These are phyloP conservation scores for Xylariaceae sp. DNA, from an alignment of 2,329 filamentous ascomycete species.

Conservation along the genomic window DNA sequence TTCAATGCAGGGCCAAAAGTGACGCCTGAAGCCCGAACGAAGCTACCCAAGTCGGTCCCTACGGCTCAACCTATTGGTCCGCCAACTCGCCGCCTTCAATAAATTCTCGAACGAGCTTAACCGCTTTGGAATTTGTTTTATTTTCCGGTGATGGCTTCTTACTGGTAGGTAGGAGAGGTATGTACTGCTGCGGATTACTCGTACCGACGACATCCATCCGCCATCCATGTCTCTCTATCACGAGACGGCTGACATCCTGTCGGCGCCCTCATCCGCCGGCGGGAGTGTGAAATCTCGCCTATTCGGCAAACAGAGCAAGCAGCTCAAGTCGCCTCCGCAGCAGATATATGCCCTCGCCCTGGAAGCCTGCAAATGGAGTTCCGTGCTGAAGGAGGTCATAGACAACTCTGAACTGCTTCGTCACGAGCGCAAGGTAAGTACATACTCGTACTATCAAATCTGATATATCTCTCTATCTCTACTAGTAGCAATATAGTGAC, in stretches of 20 bases:
- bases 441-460: too few species aligned
- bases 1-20: neutral
- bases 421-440: conserved; percentile 73
- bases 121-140: neutral
- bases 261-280: conserved; percentile 56
- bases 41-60: neutral
- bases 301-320: conserved; percentile 58
- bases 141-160: neutral
- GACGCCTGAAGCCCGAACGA: neutral
- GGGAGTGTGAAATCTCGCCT: conserved; percentile 84
- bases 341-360: conserved; percentile 83
- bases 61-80: too few species aligned
- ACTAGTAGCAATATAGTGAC: conserved; percentile 30
- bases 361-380: conserved; percentile 88
- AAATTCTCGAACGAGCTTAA: neutral
- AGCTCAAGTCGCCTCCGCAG: conserved; percentile 69
- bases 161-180: too few species aligned
- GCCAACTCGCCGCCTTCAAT: neutral
- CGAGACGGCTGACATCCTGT: conserved; percentile 74
- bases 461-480: neutral
- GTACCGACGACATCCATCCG: conserved; percentile 1
- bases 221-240: conserved; percentile 86
- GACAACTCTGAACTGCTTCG: conserved; percentile 70
- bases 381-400: conserved; percentile 81
- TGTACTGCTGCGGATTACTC: conserved; percentile 1